Conservation (phyloP, 352 stramenopile species). For the Phytophthora macrochlamydospora region DNA sequence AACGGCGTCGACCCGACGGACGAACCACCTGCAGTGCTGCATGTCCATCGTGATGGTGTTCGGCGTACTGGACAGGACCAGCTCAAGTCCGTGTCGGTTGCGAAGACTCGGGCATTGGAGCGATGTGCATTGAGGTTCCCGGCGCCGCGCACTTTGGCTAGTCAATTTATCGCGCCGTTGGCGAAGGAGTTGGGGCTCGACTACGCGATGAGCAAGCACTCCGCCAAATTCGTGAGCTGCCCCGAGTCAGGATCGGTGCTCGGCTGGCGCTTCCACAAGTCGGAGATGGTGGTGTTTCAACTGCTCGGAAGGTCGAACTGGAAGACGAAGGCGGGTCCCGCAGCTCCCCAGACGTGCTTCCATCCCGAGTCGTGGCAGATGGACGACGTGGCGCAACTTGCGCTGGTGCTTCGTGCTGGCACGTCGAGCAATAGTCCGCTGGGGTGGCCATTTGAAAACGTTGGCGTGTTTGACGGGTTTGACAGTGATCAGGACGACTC, state of each 20-base stretch:
- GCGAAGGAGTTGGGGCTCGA: slow-evolving; percentile 33
- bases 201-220: slow-evolving; percentile 25
- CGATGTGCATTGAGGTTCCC: slow-evolving; percentile 33
- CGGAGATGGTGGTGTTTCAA: slow-evolving; percentile 47
- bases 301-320: slow-evolving; percentile 38
- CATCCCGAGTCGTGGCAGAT: slow-evolving; percentile 23
- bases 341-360: slow-evolving; percentile 33
- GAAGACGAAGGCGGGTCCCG: slow-evolving; percentile 29
- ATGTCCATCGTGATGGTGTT: neutral
- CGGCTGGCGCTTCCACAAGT: slow-evolving; percentile 51
- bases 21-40: slow-evolving; percentile 17
- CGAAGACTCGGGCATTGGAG: slow-evolving; percentile 23
- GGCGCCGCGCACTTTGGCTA: slow-evolving; percentile 16
- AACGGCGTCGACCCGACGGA: slow-evolving; percentile 22
- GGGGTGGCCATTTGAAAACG: slow-evolving; percentile 19
- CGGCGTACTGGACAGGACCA: slow-evolving; percentile 13
- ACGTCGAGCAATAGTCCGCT: neutral
- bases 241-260: slow-evolving; percentile 10
- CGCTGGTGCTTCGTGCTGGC: slow-evolving; percentile 27
- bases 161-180: slow-evolving; percentile 32
- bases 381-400: slow-evolving; percentile 10
- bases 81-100: slow-evolving; percentile 11
- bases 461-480: slow-evolving; percentile 30
- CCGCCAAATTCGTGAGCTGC: slow-evolving; percentile 20
- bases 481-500: neutral